Conservation (phyloP, 2,329 filamentous ascomycete species). For the Periconia sp. region DNA sequence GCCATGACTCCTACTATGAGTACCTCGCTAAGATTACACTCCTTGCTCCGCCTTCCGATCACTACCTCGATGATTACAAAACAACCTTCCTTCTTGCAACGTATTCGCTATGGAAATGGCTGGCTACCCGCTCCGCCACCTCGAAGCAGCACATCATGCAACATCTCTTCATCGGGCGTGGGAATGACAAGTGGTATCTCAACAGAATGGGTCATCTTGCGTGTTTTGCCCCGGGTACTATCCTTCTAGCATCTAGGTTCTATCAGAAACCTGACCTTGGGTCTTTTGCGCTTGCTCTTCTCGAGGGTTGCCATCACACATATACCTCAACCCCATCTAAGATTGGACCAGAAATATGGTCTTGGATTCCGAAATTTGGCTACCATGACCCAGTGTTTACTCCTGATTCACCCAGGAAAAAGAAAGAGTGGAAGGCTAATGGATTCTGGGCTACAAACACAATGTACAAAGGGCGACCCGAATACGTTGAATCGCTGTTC, state of each 20-base stretch:
- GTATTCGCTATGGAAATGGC: slow-evolving; percentile 42
- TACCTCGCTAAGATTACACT: slow-evolving; percentile 50
- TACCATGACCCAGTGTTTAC: slow-evolving; percentile 36
- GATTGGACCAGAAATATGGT: slow-evolving; percentile 47
- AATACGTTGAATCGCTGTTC: slow-evolving; percentile 50
- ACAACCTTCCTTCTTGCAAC: slow-evolving; percentile 42
- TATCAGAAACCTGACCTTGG: slow-evolving; percentile 40
- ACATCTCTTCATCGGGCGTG: slow-evolving; percentile 49
- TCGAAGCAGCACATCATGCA: slow-evolving; percentile 38
- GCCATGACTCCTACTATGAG: slow-evolving; percentile 53
- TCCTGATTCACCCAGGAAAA: slow-evolving; percentile 34
- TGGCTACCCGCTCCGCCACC: slow-evolving; percentile 45
- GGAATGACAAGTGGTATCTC: slow-evolving; percentile 38
- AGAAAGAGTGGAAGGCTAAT: slow-evolving; percentile 30
- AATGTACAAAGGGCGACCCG: slow-evolving; percentile 44
- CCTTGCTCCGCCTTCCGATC: slow-evolving; percentile 44
- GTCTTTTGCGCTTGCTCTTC: slow-evolving; percentile 46
- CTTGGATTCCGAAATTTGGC: slow-evolving; percentile 47
- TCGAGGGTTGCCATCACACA: slow-evolving; percentile 48
- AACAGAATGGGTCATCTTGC: slow-evolving; percentile 49
- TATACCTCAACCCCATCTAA: slow-evolving; percentile 45
- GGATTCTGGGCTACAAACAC: slow-evolving; percentile 45
- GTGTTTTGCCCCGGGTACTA: slow-evolving; percentile 48
- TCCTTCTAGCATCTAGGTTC: slow-evolving; percentile 46
- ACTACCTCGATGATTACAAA: slow-evolving; percentile 40